phyloP scores from a whole-genome alignment of 2,329 filamentous ascomycete genomes.

The Aphanoascus verrucosus region DNA sequence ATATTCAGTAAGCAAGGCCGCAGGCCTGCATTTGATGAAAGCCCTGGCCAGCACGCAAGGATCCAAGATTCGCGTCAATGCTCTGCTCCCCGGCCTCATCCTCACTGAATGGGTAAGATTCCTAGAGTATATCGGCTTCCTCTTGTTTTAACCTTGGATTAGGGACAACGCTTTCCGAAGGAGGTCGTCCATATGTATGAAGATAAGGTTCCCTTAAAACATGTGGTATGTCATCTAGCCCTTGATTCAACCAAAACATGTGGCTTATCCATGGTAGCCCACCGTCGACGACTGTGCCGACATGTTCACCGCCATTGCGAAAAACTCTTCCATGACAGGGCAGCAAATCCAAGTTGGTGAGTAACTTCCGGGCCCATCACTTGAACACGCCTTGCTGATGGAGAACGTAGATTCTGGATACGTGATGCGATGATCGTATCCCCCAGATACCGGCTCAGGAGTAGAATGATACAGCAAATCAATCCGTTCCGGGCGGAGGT shows the following conservation, averaged over 20 bases:
- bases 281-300: slow-evolving; percentile 36
- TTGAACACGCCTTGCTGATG: not conserved
- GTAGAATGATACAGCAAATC: not conserved
- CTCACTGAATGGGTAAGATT: slow-evolving; percentile 55
- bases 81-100: slow-evolving; percentile 53
- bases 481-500: not conserved
- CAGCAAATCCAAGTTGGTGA: slow-evolving; percentile 36
- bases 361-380: slow-evolving; percentile 9
- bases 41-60: slow-evolving; percentile 53
- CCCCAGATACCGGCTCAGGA: not conserved
- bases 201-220: slow-evolving; percentile 50
- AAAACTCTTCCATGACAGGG: slow-evolving; percentile 39
- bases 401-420: slow-evolving; percentile 26
- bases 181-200: slow-evolving; percentile 47
- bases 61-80: slow-evolving; percentile 53
- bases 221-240: slow-evolving; percentile 35
- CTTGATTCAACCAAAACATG: not conserved
- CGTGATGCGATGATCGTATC: slow-evolving; percentile 14
- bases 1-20: slow-evolving; percentile 68
- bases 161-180: slow-evolving; percentile 47
- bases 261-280: slow-evolving; percentile 21
- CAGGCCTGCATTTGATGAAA: slow-evolving; percentile 57
- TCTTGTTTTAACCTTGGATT: slow-evolving; percentile 2
- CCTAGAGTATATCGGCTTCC: not conserved
- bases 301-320: slow-evolving; percentile 31